A percentile compares a stretch with the other conserved stretches of the same genome.
phyloP scores from a whole-genome alignment of 805 yeast genomes.

The Pichia exigua region DNA sequence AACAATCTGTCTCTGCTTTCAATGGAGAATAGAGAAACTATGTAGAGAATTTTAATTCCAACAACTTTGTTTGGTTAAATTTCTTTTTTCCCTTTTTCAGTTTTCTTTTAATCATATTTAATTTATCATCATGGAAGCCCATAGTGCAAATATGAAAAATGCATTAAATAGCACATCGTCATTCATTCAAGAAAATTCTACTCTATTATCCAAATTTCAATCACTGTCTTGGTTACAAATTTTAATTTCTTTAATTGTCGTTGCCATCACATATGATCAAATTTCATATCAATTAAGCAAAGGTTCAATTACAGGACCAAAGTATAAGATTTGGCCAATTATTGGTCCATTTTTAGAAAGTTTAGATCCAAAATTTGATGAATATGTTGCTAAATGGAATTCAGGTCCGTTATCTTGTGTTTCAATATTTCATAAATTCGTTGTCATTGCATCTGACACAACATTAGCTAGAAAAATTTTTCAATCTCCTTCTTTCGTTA shows the following conservation, averaged over 20 bases:
- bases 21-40: too few relatives aligned
- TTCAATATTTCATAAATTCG: conserved; percentile 96
- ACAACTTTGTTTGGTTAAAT: neutral
- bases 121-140: neutral
- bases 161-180: neutral
- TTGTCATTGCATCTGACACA: conserved; percentile 83
- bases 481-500: conserved; percentile 78
- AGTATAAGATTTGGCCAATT: conserved; percentile 82
- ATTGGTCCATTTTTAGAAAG: conserved; percentile 95
- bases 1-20: too few relatives aligned
- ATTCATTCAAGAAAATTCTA: neutral
- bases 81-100: neutral
- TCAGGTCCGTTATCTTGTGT: conserved; percentile 94
- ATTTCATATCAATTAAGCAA: conserved; percentile 71
- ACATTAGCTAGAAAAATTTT: conserved; percentile 84
- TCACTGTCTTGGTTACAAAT: conserved; percentile 46
- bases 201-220: neutral
- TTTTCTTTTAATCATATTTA: neutral
- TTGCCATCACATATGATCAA: conserved; percentile 60
- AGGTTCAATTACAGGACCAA: conserved; percentile 88
- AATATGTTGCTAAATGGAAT: conserved; percentile 87
- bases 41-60: neutral
- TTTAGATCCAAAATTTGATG: conserved; percentile 91
- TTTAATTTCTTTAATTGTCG: conserved; percentile 36
- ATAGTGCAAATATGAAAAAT: neutral